These are phyloP conservation scores for Erodium moschatum DNA, from an alignment of 441 rosid species.

Conservation along the genomic window DNA sequence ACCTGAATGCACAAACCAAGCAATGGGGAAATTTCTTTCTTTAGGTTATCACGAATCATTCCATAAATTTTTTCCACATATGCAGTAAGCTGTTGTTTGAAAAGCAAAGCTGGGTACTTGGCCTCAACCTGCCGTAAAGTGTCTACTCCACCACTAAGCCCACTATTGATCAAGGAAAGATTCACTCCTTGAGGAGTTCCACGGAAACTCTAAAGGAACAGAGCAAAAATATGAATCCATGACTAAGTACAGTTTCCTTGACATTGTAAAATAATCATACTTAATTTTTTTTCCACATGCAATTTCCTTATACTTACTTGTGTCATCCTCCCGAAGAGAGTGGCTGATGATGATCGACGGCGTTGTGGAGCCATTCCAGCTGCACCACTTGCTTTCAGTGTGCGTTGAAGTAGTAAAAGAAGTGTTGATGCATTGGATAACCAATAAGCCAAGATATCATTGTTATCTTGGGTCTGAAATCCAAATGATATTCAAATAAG, in stretches of 20 bases:
- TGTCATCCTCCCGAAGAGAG: conserved; percentile 92
- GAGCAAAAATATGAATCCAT: conserved; percentile 13
- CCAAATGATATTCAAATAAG: conserved; percentile 21
- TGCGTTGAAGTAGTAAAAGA: conserved; percentile 86
- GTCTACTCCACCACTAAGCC: conserved; percentile 54
- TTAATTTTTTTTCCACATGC: background rate
- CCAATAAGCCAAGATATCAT: conserved; percentile 87
- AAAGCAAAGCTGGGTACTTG: conserved; percentile 95
- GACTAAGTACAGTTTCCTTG: conserved; percentile 17
- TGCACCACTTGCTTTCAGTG: conserved; percentile 93
- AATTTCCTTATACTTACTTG: conserved; percentile 39
- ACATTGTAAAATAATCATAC: conserved; percentile 6
- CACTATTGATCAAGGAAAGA: conserved; percentile 63
- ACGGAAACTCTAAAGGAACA: conserved; percentile 68
- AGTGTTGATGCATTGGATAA: conserved; percentile 93
- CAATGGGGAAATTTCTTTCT: conserved; percentile 96
- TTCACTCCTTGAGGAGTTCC: conserved; percentile 89
- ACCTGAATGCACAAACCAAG: conserved; percentile 99
- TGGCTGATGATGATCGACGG: conserved; percentile 95
- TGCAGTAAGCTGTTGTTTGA: conserved; percentile 98
- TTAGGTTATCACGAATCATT: conserved; percentile 97
- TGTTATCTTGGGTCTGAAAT: conserved; percentile 84
- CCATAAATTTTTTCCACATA: conserved; percentile 98
- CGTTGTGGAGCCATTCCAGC: conserved; percentile 99
- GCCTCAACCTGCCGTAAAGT: conserved; percentile 89